Evolutionary conservation across 148 eudicot genomes (phyloP).

Genomic region (Diospyros lotus): DNA sequence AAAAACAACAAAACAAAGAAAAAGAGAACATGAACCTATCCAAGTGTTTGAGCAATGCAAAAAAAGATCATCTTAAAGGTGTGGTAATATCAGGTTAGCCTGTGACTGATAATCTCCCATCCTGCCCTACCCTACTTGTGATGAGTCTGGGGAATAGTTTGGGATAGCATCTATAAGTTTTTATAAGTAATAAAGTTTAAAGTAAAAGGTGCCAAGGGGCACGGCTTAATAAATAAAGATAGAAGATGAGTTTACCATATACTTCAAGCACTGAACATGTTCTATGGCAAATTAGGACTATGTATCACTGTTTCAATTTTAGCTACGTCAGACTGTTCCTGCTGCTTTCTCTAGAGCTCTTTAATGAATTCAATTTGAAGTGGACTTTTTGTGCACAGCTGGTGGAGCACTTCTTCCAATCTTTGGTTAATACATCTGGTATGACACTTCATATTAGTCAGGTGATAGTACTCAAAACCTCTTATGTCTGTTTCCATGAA

Average conservation of each 20-base stretch:
- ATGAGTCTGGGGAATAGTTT: too few species aligned
- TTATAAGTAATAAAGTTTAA: too few species aligned
- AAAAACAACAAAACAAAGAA: too few species aligned
- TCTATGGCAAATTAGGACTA: neutral
- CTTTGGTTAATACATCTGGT: conserved; percentile 98
- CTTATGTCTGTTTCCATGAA: neutral
- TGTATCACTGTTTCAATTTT: neutral
- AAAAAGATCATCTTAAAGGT: too few species aligned
- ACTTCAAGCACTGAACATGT: neutral
- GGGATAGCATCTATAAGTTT: too few species aligned
- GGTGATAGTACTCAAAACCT: conserved; percentile 32
- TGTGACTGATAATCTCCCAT: neutral
- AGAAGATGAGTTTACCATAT: too few species aligned
- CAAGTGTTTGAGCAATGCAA: too few species aligned
- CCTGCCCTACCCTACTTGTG: too few species aligned
- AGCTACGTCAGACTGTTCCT: neutral
- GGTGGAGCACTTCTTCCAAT: conserved; percentile 98
- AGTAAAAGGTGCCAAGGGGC: too few species aligned
- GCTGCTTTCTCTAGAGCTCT: neutral
- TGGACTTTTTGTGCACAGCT: conserved; percentile 32
- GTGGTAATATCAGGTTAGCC: too few species aligned
- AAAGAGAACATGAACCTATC: too few species aligned
- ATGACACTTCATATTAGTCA: conserved; percentile 97
- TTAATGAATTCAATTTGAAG: too few species aligned
- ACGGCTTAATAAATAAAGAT: neutral